Base-by-base conservation (phyloP, 495 filamentous ascomycete species). In the Talaromyces thailandensis region DNA sequence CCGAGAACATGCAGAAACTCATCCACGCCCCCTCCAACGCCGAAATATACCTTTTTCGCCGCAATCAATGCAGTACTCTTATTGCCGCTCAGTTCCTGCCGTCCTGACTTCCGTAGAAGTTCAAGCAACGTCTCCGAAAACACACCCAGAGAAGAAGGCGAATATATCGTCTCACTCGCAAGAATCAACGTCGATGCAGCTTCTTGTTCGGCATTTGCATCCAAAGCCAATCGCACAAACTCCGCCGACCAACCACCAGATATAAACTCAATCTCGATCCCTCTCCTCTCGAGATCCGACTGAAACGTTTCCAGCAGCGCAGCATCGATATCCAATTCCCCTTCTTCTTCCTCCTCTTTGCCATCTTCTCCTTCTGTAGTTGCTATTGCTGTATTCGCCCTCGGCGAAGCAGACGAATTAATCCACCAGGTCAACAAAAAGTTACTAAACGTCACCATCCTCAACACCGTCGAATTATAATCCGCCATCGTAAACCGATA, bases 81-180 rank as follows among this genome's bases (percentile, higher is more conserved):
- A 2, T 72, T 68, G 5, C 64, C 73, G 3, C 65, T 71, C 28
- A 57, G 63, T 11, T 72, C 61, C 5, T 64, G 73, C 31, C 72
- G 70, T 56, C 75, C 80, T 12, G 86, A 81, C 4, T 76, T 75
- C 56, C 82, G 73, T 61, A 96, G 71, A 9, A 94, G 68, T 4
- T 73, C 76, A 55, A 91, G 70, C 32, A 98, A 73, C 5, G 88
- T 88, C 61, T 87, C 81, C 12, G 88, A 84, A 74, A 98, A 98
- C 3, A 85, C 78, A 11, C 66, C 69, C 53, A 96, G 78, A 1
- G 89, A 88, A 53, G 83, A 77, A 0, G 91, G 92, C 0, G 90
- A 93, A 74, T 98, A 98, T 43, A 98, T 97, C 6, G 94, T 98
- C 74, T 98, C 94, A 21, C 92, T 92, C 0, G 90, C 94, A 28